phyloP scores from a whole-genome alignment of 345 rosid genomes.

The Balakata baccata region DNA sequence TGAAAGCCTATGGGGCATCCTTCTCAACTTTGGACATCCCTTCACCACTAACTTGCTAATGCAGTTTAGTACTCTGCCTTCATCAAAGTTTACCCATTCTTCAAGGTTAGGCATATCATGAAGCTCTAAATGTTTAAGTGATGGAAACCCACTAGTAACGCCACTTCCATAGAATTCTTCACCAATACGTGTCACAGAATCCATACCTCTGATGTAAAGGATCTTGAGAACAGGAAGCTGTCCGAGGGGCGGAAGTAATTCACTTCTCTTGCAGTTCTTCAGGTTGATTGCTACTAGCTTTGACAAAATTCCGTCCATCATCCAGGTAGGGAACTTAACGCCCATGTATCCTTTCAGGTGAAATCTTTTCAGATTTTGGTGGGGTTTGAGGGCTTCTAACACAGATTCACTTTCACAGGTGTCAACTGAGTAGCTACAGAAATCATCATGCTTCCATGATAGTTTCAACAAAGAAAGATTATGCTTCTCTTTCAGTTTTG shows the following conservation, averaged over 20 bases:
- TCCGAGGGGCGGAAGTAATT: not conserved
- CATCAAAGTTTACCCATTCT: not conserved
- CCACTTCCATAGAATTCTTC: not conserved
- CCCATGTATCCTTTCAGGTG: conserved; percentile 4
- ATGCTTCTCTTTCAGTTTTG: conserved; percentile 1
- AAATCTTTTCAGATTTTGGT: conserved; percentile 2
- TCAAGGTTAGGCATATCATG: conserved; percentile 6
- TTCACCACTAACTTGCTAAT: not conserved
- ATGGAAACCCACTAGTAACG: not conserved
- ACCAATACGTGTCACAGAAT: not conserved
- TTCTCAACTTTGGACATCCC: conserved; percentile 6
- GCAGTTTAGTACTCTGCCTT: not conserved
- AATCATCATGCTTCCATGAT: not conserved
- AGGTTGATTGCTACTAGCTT: not conserved
- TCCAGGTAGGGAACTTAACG: conserved; percentile 4
- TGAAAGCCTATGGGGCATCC: conserved; percentile 1
- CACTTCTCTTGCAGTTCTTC: not conserved
- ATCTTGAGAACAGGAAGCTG: not conserved
- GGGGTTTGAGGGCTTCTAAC: conserved; percentile 5
- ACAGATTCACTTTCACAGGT: not conserved
- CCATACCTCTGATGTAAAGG: conserved; percentile 4
- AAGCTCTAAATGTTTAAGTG: not conserved
- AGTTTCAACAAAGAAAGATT: not conserved
- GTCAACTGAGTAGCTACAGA: not conserved
- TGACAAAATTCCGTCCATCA: not conserved